Conservation (phyloP, 306 rosid genomes). For the Fagus crenata region DNA sequence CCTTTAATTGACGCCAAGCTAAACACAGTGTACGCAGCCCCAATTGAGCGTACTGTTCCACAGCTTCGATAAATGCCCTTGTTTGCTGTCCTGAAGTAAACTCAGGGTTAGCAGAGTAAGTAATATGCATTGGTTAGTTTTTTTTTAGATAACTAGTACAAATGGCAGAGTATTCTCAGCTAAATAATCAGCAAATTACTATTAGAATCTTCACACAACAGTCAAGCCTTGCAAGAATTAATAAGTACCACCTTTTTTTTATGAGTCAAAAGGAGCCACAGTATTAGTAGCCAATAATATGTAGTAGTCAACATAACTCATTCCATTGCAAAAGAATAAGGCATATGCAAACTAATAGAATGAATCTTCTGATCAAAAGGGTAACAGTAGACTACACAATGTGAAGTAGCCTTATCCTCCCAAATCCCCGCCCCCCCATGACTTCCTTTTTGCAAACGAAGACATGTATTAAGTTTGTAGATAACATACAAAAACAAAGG, state of each 20-base stretch:
- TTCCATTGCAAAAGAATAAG: not conserved
- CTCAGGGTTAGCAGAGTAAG: slow-evolving; percentile 11
- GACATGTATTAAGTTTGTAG: not conserved
- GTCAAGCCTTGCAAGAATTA: not conserved
- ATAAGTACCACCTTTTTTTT: not conserved
- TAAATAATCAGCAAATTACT: not conserved
- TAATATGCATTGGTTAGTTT: not conserved
- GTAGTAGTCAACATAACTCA: not conserved
- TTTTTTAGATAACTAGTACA: not conserved
- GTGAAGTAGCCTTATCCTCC: not conserved
- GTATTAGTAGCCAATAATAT: not conserved
- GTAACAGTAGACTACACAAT: not conserved
- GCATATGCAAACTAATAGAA: not conserved
- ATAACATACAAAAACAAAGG: not conserved
- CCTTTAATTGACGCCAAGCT: slow-evolving; percentile 87
- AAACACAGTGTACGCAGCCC: slow-evolving; percentile 90
- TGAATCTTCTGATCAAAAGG: not conserved
- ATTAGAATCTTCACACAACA: not conserved
- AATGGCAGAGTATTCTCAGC: slow-evolving; percentile 2
- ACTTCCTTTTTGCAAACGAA: not conserved
- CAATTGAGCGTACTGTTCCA: slow-evolving; percentile 89
- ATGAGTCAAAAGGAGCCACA: not conserved
- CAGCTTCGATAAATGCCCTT: slow-evolving; percentile 80
- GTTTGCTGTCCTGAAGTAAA: slow-evolving; percentile 87
- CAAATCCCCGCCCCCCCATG: not conserved